Evolutionary conservation across 2,329 filamentous ascomycete genomes (phyloP).

Genomic region (Claviceps fusiformis): DNA sequence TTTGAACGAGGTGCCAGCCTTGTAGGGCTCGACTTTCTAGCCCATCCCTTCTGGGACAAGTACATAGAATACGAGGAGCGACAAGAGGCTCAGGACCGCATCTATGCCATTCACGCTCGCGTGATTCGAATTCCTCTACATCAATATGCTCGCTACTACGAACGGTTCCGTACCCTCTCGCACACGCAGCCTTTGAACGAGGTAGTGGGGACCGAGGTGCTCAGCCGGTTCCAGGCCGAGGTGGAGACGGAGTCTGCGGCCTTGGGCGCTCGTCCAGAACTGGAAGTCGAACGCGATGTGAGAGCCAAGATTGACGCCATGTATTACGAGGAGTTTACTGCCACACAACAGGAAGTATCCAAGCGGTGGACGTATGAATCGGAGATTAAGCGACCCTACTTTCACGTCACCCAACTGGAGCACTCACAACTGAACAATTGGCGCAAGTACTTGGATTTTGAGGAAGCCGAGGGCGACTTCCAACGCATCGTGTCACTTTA

Average conservation of each 20-base stretch:
- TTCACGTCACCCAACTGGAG: constrained; percentile 88
- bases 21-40: constrained; percentile 85
- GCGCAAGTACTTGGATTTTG: constrained; percentile 93
- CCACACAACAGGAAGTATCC: constrained; percentile 74
- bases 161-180: constrained; percentile 69
- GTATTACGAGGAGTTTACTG: constrained; percentile 68
- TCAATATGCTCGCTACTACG: constrained; percentile 89
- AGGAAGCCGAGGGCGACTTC: constrained; percentile 73
- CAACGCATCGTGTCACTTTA: constrained; percentile 70
- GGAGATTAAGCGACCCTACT: constrained; percentile 91
- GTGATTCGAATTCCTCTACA: constrained; percentile 88
- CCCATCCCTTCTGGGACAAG: constrained; percentile 97
- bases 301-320: constrained; percentile 66
- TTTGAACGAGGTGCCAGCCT: constrained; percentile 79
- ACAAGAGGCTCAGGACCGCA: constrained; percentile 67
- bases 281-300: constrained; percentile 73
- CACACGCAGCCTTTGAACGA: constrained; percentile 60
- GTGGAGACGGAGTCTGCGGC: constrained; percentile 50
- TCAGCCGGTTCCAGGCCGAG: constrained; percentile 58
- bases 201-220: constrained; percentile 52
- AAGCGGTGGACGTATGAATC: constrained; percentile 93
- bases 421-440: constrained; percentile 76
- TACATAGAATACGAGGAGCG: constrained; percentile 96
- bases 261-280: constrained; percentile 48
- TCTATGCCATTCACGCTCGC: constrained; percentile 71